Conservation (phyloP, 129 eudicot species). For the Heracleum sosnowskyi region DNA sequence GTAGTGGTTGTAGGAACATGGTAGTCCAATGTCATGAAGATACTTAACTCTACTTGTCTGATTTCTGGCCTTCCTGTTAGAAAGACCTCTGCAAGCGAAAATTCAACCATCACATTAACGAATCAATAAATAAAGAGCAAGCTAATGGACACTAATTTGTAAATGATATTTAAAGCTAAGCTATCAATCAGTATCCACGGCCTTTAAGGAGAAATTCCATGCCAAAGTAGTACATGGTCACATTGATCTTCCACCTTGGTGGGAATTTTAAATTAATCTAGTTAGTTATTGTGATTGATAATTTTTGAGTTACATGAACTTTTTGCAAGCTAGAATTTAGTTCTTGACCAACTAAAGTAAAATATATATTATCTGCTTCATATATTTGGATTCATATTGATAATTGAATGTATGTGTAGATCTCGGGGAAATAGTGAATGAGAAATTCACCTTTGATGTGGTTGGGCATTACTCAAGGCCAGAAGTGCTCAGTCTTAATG, state of each 20-base stretch:
- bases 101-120: background rate
- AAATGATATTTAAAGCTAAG: background rate
- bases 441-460: slow-evolving; percentile 89
- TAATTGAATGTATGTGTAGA: slow-evolving; percentile 30
- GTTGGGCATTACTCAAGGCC: slow-evolving; percentile 95
- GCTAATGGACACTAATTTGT: background rate
- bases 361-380: background rate
- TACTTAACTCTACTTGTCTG: background rate
- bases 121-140: background rate
- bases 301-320: background rate
- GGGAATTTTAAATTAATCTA: background rate
- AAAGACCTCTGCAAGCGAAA: background rate
- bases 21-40: background rate
- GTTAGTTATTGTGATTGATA: background rate
- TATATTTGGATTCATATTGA: background rate
- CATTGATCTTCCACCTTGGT: background rate
- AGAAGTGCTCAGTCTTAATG: slow-evolving; percentile 69
- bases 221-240: background rate
- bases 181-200: background rate
- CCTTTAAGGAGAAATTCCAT: background rate
- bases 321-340: background rate
- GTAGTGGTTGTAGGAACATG: background rate
- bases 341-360: background rate
- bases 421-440: slow-evolving; percentile 80
- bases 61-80: background rate